Base-by-base conservation (phyloP, 495 filamentous ascomycete species). In the Podospora fimiseda region DNA sequence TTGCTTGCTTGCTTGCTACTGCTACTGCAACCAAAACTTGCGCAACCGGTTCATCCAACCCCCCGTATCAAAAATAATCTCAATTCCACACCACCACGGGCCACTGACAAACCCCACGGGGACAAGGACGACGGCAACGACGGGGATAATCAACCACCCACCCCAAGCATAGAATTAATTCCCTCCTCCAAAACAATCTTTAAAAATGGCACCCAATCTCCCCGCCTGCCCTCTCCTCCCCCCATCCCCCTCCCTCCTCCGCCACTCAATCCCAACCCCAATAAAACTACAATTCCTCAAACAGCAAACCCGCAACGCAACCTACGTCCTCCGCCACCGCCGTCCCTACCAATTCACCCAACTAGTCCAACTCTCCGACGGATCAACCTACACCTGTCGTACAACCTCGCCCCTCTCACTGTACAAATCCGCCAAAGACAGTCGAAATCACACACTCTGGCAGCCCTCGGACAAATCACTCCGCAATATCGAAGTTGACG, bases 261-360 rank as follows among this genome's bases (percentile, higher is more conserved):
- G 55, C 43, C 57, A 58, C n/a, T 37, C n/a, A 37, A 37, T 37
- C 33, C n/a, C 33, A n/a, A n/a, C n/a, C n/a, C n/a, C 43, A 45
- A 19, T 22, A 20, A 19, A 8, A 39, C 19, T n/a, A 20, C 53
- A 6, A 45, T 20, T 19, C 22, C 39, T n/a, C 36, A 22, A 62
- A 53, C 14, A 38, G 45, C 71, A 78, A 62, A 52, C 74, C 67
- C 87, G 89, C n/a, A 81, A 90, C 65, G 94, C 93, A 20, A 87
- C 86, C n/a, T 87, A 95, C 54, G 80, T 98, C 63, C 82, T 79
- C 30, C 90, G 94, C 2, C 89, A 88, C 14, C 84, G 87, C 61
- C 85, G 91, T 3, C 93, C 93, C 27, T 96, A 96, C 80, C 88
- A 85, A 59, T 96, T 95, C 81, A 95, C 93, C 18, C 93, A 98